Conservation (phyloP, 2,329 filamentous ascomycete genomes). For the Didymellaceae sp. region DNA sequence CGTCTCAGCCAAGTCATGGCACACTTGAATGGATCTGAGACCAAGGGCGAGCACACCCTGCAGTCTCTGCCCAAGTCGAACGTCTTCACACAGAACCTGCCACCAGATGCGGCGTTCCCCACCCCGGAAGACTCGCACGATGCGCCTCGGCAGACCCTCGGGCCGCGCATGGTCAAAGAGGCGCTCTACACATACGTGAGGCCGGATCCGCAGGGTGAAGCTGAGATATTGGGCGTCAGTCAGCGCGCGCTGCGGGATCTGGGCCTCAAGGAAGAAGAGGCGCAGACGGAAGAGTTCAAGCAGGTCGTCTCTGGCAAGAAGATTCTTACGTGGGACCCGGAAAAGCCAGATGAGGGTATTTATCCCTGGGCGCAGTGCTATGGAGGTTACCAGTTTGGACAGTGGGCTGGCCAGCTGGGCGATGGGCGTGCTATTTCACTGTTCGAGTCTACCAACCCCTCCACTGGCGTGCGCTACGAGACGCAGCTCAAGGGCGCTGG, state of each 20-base stretch:
- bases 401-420: slow-evolving; percentile 94
- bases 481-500: slow-evolving; percentile 95
- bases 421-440: slow-evolving; percentile 94
- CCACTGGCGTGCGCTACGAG: slow-evolving; percentile 78
- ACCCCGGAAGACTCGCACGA: slow-evolving; percentile 82
- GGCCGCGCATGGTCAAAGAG: slow-evolving; percentile 81
- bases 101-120: slow-evolving; percentile 77
- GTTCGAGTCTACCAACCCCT: slow-evolving; percentile 83
- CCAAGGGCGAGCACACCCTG: slow-evolving; percentile 44
- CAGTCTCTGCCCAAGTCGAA: slow-evolving; percentile 68
- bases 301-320: slow-evolving; percentile 82
- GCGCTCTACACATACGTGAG: slow-evolving; percentile 92
- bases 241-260: slow-evolving; percentile 79
- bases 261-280: slow-evolving; percentile 73
- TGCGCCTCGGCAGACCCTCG: slow-evolving; percentile 76
- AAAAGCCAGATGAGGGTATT: slow-evolving; percentile 60
- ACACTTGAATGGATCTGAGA: slow-evolving; percentile 48
- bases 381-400: slow-evolving; percentile 74
- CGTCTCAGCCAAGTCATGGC: slow-evolving; percentile 55
- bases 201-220: slow-evolving; percentile 72
- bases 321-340: slow-evolving; percentile 78
- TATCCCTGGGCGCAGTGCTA: slow-evolving; percentile 99
- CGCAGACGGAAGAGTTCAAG: slow-evolving; percentile 74
- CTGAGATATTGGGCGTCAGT: slow-evolving; percentile 83
- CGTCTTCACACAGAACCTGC: slow-evolving; percentile 70